Evolutionary conservation across 805 yeast species (phyloP), one percentile per base, ranked within the genome.

Genomic region (Sporopachydermia lactativora): DNA sequence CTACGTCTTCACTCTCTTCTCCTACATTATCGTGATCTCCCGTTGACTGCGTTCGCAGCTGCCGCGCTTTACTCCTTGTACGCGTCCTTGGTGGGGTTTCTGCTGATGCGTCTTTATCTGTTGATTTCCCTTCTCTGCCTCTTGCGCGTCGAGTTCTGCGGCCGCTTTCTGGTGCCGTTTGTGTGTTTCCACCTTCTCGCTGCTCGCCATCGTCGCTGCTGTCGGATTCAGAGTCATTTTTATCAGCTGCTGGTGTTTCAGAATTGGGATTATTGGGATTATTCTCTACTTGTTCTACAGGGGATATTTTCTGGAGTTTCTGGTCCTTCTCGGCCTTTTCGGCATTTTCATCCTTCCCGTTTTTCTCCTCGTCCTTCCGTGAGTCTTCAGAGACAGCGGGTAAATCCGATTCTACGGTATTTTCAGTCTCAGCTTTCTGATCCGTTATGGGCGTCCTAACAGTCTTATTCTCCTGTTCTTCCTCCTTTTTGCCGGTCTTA

Each of bases 381-480:
- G n/a, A n/a, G n/a, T n/a, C n/a, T n/a, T n/a, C n/a, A n/a, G n/a
- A n/a, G n/a, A n/a, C n/a, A n/a, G n/a, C n/a, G n/a, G n/a, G n/a
- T n/a, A n/a, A n/a, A n/a, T n/a, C n/a, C n/a, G n/a, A n/a, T n/a
- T n/a, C n/a, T n/a, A n/a, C 48, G 18, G 35, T 37, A 15, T 41
- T 17, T 37, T 41, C 37, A 24, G 37, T 5, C 15, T 42, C 48
- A 6, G 28, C 38, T 16, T 13, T 39, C 18, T 15, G 28, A 44
- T 11, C 34, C 47, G 50, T 16, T 50, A 49, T 2, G 50, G 50
- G 38, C 44, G n/a, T n/a, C n/a, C n/a, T n/a, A n/a, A n/a, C n/a
- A n/a, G n/a, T n/a, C n/a, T n/a, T n/a, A 24, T 8, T 24, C 8
- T 31, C 41, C 4, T 34, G 31, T 18, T 14, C 35, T 35, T 43